Evolutionary conservation across 352 stramenopile species (phyloP).

Genomic region (Thraustochytrium sp.): DNA sequence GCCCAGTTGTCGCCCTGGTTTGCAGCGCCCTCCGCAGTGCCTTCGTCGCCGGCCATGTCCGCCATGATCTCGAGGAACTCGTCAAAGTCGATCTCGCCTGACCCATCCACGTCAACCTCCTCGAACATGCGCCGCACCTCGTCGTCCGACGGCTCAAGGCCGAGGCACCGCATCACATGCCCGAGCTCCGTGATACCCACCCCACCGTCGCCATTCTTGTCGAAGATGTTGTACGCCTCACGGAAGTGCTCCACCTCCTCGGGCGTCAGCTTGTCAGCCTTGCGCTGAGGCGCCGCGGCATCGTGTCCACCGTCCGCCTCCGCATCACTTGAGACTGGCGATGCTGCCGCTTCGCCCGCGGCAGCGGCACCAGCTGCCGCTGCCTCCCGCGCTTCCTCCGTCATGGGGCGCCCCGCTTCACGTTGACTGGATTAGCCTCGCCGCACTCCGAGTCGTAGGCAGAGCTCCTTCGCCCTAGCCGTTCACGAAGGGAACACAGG

Average conservation of each 20-base stretch:
- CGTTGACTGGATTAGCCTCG: too few relatives aligned
- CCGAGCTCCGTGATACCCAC: conserved; percentile 7
- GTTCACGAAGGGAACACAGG: too few relatives aligned
- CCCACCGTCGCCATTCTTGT: conserved; percentile 42
- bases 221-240: conserved; percentile 44
- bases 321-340: too few relatives aligned
- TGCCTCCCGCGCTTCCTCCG: too few relatives aligned
- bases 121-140: conserved; percentile 62
- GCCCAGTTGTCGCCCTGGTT: background rate
- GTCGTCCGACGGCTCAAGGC: background rate
- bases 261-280: background rate
- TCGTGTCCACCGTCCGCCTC: too few relatives aligned
- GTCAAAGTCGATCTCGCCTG: conserved; percentile 44
- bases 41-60: background rate
- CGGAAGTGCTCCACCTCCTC: conserved; percentile 36
- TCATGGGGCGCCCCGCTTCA: too few relatives aligned
- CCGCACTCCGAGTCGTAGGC: too few relatives aligned
- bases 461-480: too few relatives aligned
- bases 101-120: conserved; percentile 75
- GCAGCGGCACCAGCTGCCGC: too few relatives aligned
- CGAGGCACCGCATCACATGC: conserved; percentile 39
- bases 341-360: too few relatives aligned
- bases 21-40: background rate
- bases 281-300: too few relatives aligned
- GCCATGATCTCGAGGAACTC: conserved; percentile 48